Base-by-base conservation (phyloP, 2,329 filamentous ascomycete genomes). In the Colletotrichum trifolii region DNA sequence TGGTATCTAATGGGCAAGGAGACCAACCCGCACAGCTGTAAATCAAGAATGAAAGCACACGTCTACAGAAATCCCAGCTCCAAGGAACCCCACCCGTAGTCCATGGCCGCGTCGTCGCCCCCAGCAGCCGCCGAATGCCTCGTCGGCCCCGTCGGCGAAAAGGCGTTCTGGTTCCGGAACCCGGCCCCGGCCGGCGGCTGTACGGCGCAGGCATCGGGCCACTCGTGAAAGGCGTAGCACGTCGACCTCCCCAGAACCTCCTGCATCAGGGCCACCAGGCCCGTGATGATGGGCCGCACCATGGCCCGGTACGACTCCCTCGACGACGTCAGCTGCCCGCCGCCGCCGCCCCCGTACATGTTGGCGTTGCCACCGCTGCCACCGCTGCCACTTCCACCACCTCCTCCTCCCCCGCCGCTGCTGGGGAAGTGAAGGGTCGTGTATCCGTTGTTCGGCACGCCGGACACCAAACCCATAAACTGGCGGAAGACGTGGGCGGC, bases 161-260 rank as follows among this genome's bases (percentile, higher is more conserved):
- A 65, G 2, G 60, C 54, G 6, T 46, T 42, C 35, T 65, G 57
- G 2, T 59, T 59, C 36, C 63, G 52, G 7, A 66, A 66, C 11
- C 60, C 40, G 3, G 38, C 46, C 33, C 46, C 45, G n/a, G 43
- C 40, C 10, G 45, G 56, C 4, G 56, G 54, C 13, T 43, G 68
- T 15, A 59, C 64, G 3, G 39, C 59, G 6, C 53, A 63, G 33
- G 68, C 66, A 9, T 68, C 68, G 4, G 62, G 53, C 39, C 66
- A 65, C 38, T 71, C 68, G 5, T 69, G 58, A 13, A 71, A 68
- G 9, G 63, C 58, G 12, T 70, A 73, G 45, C 70, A 77, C 9
- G 75, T 77, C 13, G 76, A 73, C 58, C 71, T 73, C 2, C 76
- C 76, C 4, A 78, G 64, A 3, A 73, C 72, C n/a, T 75, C 73